Conservation (phyloP, 768 basidiomycete species). For the Paxillus ammoniavirescens region DNA sequence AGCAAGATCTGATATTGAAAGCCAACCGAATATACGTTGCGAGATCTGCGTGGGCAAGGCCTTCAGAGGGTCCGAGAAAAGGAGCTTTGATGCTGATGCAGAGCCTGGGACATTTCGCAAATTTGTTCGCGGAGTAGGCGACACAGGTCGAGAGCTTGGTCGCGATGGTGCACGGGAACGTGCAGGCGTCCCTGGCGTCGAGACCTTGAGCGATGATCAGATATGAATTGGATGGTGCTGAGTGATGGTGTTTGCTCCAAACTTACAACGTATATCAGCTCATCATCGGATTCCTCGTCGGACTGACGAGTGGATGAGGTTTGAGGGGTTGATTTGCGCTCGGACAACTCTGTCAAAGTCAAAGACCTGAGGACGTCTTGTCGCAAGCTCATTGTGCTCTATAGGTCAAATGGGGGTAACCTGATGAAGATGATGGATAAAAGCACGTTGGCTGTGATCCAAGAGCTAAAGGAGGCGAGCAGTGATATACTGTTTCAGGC, state of each 20-base stretch:
- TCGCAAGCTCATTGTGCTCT: slow-evolving; percentile 58
- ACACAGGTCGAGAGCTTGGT: slow-evolving; percentile 45
- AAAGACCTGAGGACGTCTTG: slow-evolving; percentile 68
- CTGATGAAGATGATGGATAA: no score
- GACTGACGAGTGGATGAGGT: slow-evolving; percentile 4
- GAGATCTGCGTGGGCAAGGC: slow-evolving; percentile 78
- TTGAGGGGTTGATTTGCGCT: slow-evolving; percentile 24
- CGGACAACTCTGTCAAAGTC: slow-evolving; percentile 32
- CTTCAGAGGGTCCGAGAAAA: slow-evolving; percentile 57
- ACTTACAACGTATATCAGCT: slow-evolving; percentile 71
- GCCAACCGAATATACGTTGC: slow-evolving; percentile 68
- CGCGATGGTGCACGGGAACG: slow-evolving; percentile 56
- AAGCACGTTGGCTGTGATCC: slow-evolving; percentile 2
- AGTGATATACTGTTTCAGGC: slow-evolving; percentile 8
- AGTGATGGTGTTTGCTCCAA: neutral
- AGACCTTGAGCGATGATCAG: slow-evolving; percentile 44
- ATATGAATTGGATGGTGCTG: slow-evolving; percentile 1
- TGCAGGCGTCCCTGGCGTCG: slow-evolving; percentile 64
- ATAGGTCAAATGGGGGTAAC: no score
- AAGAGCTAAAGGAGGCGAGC: neutral
- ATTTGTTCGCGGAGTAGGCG: slow-evolving; percentile 27
- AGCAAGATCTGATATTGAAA: slow-evolving; percentile 66
- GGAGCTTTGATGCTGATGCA: slow-evolving; percentile 18
- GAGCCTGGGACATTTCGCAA: slow-evolving; percentile 27
- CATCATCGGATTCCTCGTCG: slow-evolving; percentile 61